Conservation (phyloP, 345 rosid species). For the Turnera subulata region DNA sequence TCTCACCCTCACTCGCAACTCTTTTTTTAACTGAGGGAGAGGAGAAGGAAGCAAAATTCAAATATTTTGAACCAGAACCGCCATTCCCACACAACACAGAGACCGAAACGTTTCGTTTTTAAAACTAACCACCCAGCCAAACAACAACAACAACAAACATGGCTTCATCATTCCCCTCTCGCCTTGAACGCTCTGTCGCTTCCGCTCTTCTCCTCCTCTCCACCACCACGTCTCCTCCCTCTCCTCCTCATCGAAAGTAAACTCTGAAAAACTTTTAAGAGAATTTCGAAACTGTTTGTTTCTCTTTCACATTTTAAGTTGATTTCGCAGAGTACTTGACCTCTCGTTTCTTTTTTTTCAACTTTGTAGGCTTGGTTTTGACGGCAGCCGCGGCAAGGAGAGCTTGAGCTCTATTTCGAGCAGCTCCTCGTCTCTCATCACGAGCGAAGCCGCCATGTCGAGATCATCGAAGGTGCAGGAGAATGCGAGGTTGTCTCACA, state of each 20-base stretch:
- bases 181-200: conserved; percentile 59
- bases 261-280: not conserved
- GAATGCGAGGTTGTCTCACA: conserved; percentile 8
- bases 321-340: not conserved
- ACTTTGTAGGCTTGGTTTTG: conserved; percentile 20
- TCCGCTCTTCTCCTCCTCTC: conserved; percentile 81
- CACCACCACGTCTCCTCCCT: conserved; percentile 9
- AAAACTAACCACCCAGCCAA: no score
- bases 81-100: conserved; percentile 37
- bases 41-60: conserved; percentile 18
- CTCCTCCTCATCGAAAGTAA: conserved; percentile 35
- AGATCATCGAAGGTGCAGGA: conserved; percentile 31
- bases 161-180: conserved; percentile 63
- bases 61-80: conserved; percentile 36
- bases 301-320: not conserved
- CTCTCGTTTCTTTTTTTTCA: not conserved
- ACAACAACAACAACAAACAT: no score
- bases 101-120: conserved; percentile 11
- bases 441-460: conserved; percentile 11
- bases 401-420: conserved; percentile 38
- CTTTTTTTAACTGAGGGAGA: not conserved
- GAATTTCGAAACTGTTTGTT: conserved; percentile 2
- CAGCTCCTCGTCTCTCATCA: conserved; percentile 38
- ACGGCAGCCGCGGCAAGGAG: conserved; percentile 16
- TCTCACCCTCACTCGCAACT: not conserved